phyloP scores from a whole-genome alignment of 2,329 filamentous ascomycete genomes.

The Claviceps maximensis region DNA sequence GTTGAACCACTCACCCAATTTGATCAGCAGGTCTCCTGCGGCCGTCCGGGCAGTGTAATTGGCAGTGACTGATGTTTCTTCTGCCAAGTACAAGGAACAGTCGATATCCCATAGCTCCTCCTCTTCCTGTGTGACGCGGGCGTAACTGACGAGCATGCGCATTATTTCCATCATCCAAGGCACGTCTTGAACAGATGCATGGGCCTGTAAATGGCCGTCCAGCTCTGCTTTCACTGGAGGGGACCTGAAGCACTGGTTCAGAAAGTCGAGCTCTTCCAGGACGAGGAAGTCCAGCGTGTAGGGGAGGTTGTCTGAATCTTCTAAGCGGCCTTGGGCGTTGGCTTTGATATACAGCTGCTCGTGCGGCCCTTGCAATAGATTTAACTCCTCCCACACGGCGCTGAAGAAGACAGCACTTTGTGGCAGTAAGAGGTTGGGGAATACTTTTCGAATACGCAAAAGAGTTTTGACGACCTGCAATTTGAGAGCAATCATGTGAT shows the following conservation, averaged over 20 bases:
- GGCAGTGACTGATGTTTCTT: conserved; percentile 86
- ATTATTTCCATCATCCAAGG: conserved; percentile 82
- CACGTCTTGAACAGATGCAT: conserved; percentile 46
- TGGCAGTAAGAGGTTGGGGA: conserved; percentile 66
- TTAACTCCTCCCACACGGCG: conserved; percentile 80
- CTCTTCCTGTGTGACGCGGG: conserved; percentile 83
- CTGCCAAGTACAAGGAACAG: conserved; percentile 85
- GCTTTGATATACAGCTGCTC: conserved; percentile 74
- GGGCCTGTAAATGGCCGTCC: conserved; percentile 58
- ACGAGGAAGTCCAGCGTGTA: conserved; percentile 91
- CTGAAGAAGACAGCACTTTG: conserved; percentile 76
- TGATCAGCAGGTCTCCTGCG: conserved; percentile 83
- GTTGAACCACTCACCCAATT: conserved; percentile 81
- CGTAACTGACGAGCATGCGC: conserved; percentile 71
- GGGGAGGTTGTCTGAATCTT: conserved; percentile 81
- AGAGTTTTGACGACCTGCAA: conserved; percentile 89
- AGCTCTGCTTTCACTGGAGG: conserved; percentile 81
- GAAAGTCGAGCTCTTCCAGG: conserved; percentile 85
- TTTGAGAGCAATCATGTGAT: conserved; percentile 75
- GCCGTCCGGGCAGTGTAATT: conserved; percentile 94
- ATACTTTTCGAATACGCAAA: conserved; percentile 75
- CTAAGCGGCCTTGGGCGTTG: conserved; percentile 74
- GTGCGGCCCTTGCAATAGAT: conserved; percentile 57
- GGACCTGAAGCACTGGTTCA: conserved; percentile 81
- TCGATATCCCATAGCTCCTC: conserved; percentile 95